phyloP scores from a whole-genome alignment of 2,329 filamentous ascomycete genomes.

The Lachnellula suecica region DNA sequence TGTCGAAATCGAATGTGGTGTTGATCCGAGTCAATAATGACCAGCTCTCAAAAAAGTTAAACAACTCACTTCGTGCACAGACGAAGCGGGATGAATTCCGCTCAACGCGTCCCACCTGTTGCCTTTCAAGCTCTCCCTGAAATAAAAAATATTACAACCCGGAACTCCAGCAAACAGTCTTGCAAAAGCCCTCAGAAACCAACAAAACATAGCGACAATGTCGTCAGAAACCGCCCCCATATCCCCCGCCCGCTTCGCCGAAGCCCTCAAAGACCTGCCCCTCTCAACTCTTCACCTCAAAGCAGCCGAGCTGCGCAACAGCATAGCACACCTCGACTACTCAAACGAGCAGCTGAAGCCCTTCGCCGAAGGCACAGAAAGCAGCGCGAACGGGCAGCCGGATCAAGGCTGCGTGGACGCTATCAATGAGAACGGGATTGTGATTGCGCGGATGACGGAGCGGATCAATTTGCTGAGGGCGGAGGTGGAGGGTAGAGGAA shows the following conservation, averaged over 20 bases:
- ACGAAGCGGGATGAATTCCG: constrained; percentile 3
- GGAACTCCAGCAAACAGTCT: neutral
- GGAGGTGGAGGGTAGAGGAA: constrained; percentile 59
- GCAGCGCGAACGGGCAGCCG: constrained; percentile 37
- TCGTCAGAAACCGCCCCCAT: constrained; percentile 64
- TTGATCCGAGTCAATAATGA: neutral
- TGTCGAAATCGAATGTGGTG: neutral
- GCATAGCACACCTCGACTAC: constrained; percentile 69
- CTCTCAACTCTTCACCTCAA: constrained; percentile 67
- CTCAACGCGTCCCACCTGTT: constrained; percentile 5
- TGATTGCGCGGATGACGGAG: constrained; percentile 67
- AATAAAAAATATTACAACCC: neutral
- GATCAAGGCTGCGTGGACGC: constrained; percentile 74
- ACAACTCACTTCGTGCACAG: constrained; percentile 5
- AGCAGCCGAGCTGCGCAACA: constrained; percentile 73
- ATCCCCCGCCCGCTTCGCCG: constrained; percentile 60
- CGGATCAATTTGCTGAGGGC: constrained; percentile 61
- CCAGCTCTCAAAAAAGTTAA: neutral
- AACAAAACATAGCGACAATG: constrained; percentile 49
- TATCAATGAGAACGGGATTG: constrained; percentile 68
- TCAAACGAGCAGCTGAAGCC: constrained; percentile 72
- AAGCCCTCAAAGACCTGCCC: constrained; percentile 66
- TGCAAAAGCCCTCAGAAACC: neutral
- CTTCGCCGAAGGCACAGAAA: constrained; percentile 51
- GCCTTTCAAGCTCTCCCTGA: neutral